Evolutionary conservation across 257 asterid species (phyloP), one percentile per base, ranked within the genome.

Genomic region (Prunella vulgaris): DNA sequence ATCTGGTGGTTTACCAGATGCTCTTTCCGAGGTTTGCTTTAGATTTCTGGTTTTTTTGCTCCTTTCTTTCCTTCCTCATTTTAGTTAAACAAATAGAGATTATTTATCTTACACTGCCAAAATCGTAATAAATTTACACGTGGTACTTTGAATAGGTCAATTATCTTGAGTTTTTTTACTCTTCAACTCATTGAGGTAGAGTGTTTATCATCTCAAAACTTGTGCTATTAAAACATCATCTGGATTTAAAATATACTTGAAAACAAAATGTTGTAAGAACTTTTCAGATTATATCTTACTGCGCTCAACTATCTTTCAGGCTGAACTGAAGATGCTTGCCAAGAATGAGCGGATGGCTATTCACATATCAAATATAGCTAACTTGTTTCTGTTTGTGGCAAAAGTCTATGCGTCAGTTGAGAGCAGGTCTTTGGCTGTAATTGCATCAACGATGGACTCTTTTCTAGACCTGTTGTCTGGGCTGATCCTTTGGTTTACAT

Each of bases 361-460:
- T 46, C 78, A 82, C 52, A 70, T 78, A 69, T 93, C 98, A 33
- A 93, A 93, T 76, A 4, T 77, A 13, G 89, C 89, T 30, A 93
- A 93, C 71, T 46, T 93, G 82, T 44, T 90, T 71, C 97, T 93
- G 40, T 93, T 93, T 71, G 7, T 74, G 3, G 92, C 96, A n/a
- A 93, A 93, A 79, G 87, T 88, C 0, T 93, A 77, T 46, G 97
- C 97, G 25, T 90, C 97, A 37, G 6, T 80, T 4, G 93, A 81
- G 84, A 93, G 98, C 84, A 86, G 89, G 78, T 93, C 98, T 4
- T 71, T 93, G 83, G 97, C 97, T 66, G 97, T 93, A 48, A 90
- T 93, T 67, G 95, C 97, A 4, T 93, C 98, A 13, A 93, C 97
- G 1, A 64, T 93, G 86, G 98, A 90, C 66, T 93, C 98, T 63